Evolutionary conservation across 345 rosid genomes (phyloP), one percentile per base, ranked within the genome.

Genomic region (Pistacia vera): DNA sequence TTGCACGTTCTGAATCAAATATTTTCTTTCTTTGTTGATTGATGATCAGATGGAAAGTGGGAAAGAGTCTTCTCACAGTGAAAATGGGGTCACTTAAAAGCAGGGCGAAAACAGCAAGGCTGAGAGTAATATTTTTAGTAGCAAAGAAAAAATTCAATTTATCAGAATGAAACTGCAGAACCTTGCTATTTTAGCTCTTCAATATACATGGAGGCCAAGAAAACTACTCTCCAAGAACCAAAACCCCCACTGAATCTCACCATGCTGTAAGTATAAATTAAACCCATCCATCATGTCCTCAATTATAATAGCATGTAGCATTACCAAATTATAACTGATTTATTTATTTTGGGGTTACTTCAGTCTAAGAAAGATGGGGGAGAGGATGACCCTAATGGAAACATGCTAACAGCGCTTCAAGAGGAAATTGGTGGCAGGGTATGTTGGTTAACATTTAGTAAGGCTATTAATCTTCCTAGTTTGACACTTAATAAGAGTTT

Each of bases 391-490:
- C 82, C 89, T 10, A 80, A 83, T 62, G 90, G 77, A 73, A 88
- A 57, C 73, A 87, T 83, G 74, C 91, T 5, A 80, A 87, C 66
- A 75, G 86, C 72, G 97, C 91, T 71, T 91, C 97, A 8, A 88
- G 97, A 84, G 98, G 98, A 38, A 93, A 95, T 71, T 95, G 98
- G 98, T 95, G 98, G 98, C 80, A 93, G 85, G 97, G 98, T 94
- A 82, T 62, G 82, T 12, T 70, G 41, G 38, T n/a, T 68, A 30
- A 30, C 33, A 46, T 46, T 46, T 46, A 46, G 51, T 11, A 12
- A 1, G 54, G 3, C 25, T 25, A 25, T 25, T 25, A 25, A 25
- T 25, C 25, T 16, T 30, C 63, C 3, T 25, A 44, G 12, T 11
- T 16, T 41, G 7, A 65, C 11, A 12, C 1, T 66, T 18, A 30